A percentile compares a stretch with the other conserved stretches of the same genome.
Conservation (phyloP, 371 early-diverging fungal genomes). For the Syncephalastrum contaminatum region DNA sequence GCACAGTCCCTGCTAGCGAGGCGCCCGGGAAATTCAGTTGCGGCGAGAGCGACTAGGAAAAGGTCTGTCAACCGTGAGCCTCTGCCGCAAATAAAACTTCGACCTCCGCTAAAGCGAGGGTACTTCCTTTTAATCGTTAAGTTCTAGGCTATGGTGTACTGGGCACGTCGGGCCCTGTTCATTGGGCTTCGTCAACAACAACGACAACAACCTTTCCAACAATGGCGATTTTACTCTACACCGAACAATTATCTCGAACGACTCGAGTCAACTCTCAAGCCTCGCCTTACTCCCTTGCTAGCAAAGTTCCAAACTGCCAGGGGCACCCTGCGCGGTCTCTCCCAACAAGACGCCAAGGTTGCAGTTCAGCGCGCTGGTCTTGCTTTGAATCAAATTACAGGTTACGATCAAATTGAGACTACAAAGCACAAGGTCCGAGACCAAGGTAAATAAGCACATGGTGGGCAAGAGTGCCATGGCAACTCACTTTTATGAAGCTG, state of each 20-base stretch:
- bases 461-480: neutral
- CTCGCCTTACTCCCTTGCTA: conserved; percentile 30
- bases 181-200: too few species aligned
- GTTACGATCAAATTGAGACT: conserved; percentile 75
- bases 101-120: too few species aligned
- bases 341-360: conserved; percentile 49
- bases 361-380: conserved; percentile 46
- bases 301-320: conserved; percentile 26
- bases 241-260: conserved; percentile 20
- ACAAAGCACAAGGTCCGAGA: conserved; percentile 72
- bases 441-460: conserved; percentile 45
- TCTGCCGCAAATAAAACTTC: too few species aligned
- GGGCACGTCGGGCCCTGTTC: too few species aligned
- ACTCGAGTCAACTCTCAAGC: conserved; percentile 27
- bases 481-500: neutral
- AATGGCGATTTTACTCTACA: neutral
- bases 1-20: too few species aligned
- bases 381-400: conserved; percentile 78
- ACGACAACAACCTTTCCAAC: conserved; percentile 3
- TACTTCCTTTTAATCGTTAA: too few species aligned
- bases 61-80: too few species aligned
- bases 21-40: too few species aligned
- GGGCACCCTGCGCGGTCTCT: conserved; percentile 28
- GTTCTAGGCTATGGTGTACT: too few species aligned
- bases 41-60: too few species aligned